Evolutionary conservation across 345 rosid species (phyloP), one percentile per base, ranked within the genome.

Genomic region (Salix viminalis): DNA sequence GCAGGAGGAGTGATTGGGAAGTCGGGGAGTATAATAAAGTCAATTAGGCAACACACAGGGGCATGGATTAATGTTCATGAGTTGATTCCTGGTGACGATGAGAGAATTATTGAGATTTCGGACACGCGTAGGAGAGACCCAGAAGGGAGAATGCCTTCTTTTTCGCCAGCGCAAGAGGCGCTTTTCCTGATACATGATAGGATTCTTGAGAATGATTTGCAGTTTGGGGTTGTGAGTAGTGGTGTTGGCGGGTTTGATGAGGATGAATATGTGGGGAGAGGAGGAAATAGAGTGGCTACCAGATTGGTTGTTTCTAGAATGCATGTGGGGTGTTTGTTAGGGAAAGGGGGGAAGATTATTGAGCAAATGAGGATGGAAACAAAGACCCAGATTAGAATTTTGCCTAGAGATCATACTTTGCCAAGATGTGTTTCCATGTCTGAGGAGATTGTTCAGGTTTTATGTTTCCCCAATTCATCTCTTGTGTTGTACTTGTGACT

Each of bases 351-450:
- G 69, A 96, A 94, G 85, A 96, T 96, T 21, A 92, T 96, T 50
- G 99, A 96, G 88, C 99, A 94, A 79, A 96, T 96, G 99, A 94
- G 99, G 85, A 89, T 90, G 58, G 98, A 92, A 79, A 96, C 99
- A 28, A 94, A 96, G 92, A 96, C 99, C 56, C 97, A 96, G 89
- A 96, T 96, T 84, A 90, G 99, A 89, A 87, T 96, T 87, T 85
- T 96, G 64, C 99, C 99, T 11, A 81, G 99, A 75, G 99, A 96
- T 77, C 90, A 81, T 87, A 80, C 89, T 14, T 83, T 96, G 72
- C 99, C 99, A 73, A 97, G 90, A 39, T 94, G 99, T 67, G 93
- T 96, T 80, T 84, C 96, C 48, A 85, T 74, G 86, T 67, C 91
- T 19, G 98, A 92, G 82, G 99, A 96, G 88, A 85, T 96, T 80